Percentiles rank a stretch among this genome's conserved stretches.
Conservation (phyloP, 495 filamentous ascomycete genomes). For the Penicillium cataractarum region DNA sequence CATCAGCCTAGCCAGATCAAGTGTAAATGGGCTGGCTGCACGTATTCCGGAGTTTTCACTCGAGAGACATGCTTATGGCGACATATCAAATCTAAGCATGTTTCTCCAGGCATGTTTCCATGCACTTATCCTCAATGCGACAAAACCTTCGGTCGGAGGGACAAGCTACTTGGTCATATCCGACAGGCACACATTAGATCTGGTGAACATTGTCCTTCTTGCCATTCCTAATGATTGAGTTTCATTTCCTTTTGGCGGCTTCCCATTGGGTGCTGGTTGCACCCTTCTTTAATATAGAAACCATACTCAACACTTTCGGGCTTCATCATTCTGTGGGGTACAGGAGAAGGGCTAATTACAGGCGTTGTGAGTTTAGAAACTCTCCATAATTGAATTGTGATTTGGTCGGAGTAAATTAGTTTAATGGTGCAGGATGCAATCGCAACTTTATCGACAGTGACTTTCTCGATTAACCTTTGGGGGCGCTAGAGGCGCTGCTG, state of each 20-base stretch:
- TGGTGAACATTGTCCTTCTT: neutral
- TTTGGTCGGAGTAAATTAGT: neutral
- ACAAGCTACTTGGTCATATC: conserved; percentile 21
- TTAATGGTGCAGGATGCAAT: neutral
- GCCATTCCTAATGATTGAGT: neutral
- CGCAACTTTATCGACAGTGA: neutral
- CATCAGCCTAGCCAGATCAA: conserved; percentile 5
- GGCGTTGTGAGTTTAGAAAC: neutral
- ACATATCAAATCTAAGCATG: conserved; percentile 28
- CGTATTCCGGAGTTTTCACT: conserved; percentile 19
- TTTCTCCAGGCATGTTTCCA: conserved; percentile 18
- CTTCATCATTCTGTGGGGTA: neutral
- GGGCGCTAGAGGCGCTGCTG: neutral
- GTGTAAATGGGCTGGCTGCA: conserved; percentile 24
- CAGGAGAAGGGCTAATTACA: neutral
- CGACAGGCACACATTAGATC: conserved; percentile 7
- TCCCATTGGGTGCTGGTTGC: neutral
- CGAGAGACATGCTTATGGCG: conserved; percentile 21
- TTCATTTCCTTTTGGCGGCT: neutral
- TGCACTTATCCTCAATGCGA: conserved; percentile 19
- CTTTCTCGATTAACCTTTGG: neutral
- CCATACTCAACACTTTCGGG: neutral
- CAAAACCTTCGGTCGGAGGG: conserved; percentile 22
- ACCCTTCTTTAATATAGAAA: neutral
- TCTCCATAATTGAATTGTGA: neutral